phyloP scores from a whole-genome alignment of 208 protist genomes.

The Sergeia podlipaevii region DNA sequence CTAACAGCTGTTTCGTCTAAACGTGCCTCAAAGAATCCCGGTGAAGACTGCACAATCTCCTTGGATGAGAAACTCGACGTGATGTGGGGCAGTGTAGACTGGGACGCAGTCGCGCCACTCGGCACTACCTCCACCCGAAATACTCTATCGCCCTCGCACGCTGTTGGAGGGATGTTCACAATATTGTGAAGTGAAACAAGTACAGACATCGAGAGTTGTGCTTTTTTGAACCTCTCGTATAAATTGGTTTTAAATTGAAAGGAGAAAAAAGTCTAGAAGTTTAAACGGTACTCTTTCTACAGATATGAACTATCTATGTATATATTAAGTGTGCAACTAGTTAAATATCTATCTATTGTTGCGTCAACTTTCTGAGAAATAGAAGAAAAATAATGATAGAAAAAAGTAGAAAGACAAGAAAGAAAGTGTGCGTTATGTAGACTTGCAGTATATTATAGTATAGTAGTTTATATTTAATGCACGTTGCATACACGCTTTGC shows the following conservation, averaged over 20 bases:
- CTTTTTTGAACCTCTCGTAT: background rate
- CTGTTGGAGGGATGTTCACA: constrained; percentile 57
- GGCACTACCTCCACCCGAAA: constrained; percentile 55
- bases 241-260: background rate
- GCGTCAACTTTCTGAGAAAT: too few relatives aligned
- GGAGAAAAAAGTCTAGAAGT: too few relatives aligned
- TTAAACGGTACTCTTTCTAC: too few relatives aligned
- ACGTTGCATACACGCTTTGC: too few relatives aligned
- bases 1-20: constrained; percentile 32
- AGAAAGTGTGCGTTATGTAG: background rate
- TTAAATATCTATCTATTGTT: too few relatives aligned
- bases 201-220: constrained; percentile 23
- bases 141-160: constrained; percentile 23
- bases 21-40: constrained; percentile 49
- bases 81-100: constrained; percentile 25
- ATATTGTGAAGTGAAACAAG: constrained; percentile 74
- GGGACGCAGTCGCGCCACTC: constrained; percentile 20
- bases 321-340: too few relatives aligned
- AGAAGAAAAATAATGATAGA: background rate
- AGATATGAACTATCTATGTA: too few relatives aligned
- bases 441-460: too few relatives aligned
- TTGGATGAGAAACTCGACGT: constrained; percentile 30
- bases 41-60: constrained; percentile 33
- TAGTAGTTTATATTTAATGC: too few relatives aligned
- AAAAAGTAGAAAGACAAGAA: constrained; percentile 2